phyloP scores from a whole-genome alignment of 306 rosid genomes.

The Quercus mongolica region DNA sequence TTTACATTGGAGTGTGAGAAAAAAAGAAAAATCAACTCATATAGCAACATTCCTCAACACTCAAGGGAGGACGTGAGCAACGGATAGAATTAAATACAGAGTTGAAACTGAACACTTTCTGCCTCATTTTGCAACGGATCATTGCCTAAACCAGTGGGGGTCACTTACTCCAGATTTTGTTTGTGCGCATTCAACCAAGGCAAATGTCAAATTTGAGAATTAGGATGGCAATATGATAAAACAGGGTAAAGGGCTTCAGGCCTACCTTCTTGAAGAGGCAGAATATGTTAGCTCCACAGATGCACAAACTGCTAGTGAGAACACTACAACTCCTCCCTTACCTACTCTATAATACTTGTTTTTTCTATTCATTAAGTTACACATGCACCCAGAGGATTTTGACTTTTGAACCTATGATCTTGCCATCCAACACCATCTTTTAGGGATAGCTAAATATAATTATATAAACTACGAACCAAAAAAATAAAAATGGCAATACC shows the following conservation, averaged over 20 bases:
- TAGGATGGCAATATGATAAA: neutral
- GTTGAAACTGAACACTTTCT: neutral
- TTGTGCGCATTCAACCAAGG: neutral
- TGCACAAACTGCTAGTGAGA: neutral
- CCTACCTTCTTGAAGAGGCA: neutral
- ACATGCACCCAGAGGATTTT: neutral
- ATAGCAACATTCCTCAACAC: neutral
- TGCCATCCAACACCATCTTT: neutral
- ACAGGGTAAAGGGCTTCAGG: neutral
- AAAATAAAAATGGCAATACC: constrained; percentile 15
- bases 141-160: neutral
- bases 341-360: neutral
- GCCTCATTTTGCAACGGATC: neutral
- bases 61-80: neutral
- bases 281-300: neutral
- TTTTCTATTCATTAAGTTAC: neutral
- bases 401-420: neutral
- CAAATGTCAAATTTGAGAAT: neutral
- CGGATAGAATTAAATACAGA: neutral
- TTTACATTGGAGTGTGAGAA: neutral
- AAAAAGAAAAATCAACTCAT: neutral
- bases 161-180: neutral
- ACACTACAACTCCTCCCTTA: neutral
- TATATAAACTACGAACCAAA: neutral
- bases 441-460: neutral